A percentile compares a stretch with the other conserved stretches of the same genome.
Conservation (phyloP, 805 yeast species). For the Monosporozyma unispora region DNA sequence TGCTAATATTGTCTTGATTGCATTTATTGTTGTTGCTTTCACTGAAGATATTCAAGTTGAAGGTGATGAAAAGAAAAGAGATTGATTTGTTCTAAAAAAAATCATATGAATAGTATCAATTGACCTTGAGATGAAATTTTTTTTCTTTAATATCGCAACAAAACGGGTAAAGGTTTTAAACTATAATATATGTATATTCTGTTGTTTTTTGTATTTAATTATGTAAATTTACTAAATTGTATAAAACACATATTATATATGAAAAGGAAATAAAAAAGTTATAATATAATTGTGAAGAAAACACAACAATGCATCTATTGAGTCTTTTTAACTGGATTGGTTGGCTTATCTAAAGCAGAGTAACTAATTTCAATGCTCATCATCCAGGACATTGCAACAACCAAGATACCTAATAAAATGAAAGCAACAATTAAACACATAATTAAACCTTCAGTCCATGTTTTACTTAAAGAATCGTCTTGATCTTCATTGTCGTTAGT, state of each 20-base stretch:
- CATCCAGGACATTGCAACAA: conserved; percentile 64
- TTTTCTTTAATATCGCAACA: not conserved
- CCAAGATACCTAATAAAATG: conserved; percentile 47
- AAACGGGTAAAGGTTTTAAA: not conserved
- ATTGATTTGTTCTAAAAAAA: conserved; percentile 17
- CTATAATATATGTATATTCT: not conserved
- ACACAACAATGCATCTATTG: conserved; percentile 3
- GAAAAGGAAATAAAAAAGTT: not conserved
- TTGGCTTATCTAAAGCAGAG: conserved; percentile 62
- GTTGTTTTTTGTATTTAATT: not conserved
- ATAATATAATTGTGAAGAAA: not conserved
- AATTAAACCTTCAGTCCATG: conserved; percentile 53
- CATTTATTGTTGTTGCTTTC: conserved; percentile 67
- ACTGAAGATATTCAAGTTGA: conserved; percentile 45
- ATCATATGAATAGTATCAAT: not conserved
- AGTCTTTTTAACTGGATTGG: conserved; percentile 28
- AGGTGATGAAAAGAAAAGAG: conserved; percentile 32
- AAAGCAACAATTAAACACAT: conserved; percentile 62
- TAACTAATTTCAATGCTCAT: conserved; percentile 66
- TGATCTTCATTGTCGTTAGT: conserved; percentile 12
- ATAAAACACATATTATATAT: not conserved
- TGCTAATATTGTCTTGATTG: conserved; percentile 67
- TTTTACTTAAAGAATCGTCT: conserved; percentile 20
- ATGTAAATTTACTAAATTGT: not conserved
- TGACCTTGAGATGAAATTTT: too few relatives aligned